Conservation (phyloP, 2,329 filamentous ascomycete species). For the Aschersonia sp. region DNA sequence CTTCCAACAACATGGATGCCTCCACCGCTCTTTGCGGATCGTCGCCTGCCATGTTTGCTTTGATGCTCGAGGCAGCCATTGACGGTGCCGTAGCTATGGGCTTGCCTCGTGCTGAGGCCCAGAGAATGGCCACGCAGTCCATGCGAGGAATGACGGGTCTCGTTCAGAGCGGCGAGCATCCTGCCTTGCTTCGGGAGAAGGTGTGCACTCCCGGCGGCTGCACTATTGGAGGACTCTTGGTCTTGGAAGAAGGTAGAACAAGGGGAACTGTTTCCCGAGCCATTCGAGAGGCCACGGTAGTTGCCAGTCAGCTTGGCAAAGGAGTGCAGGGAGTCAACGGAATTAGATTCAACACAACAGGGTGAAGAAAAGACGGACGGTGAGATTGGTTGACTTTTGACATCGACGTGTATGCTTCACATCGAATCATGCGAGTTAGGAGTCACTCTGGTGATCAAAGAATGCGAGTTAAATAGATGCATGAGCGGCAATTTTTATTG, state of each 20-base stretch:
- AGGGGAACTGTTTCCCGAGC: constrained; percentile 54
- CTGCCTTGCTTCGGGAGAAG: constrained; percentile 59
- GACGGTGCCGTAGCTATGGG: constrained; percentile 73
- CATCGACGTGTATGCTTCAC: too few relatives aligned
- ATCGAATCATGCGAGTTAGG: too few relatives aligned
- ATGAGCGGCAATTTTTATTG: too few relatives aligned
- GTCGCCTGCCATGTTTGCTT: constrained; percentile 61
- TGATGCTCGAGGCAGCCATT: constrained; percentile 61
- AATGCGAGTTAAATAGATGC: too few relatives aligned
- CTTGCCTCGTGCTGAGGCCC: constrained; percentile 55
- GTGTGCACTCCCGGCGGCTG: constrained; percentile 67
- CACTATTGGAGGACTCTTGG: constrained; percentile 59
- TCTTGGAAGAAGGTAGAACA: constrained; percentile 59
- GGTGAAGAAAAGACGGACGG: background rate
- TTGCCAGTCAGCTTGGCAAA: constrained; percentile 47
- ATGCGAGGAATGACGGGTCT: constrained; percentile 61
- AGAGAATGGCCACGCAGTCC: constrained; percentile 64
- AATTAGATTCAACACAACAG: constrained; percentile 10
- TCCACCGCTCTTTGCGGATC: constrained; percentile 62
- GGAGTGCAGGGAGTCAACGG: constrained; percentile 23
- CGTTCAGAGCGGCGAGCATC: constrained; percentile 59
- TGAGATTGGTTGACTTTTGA: background rate
- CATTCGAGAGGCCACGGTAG: constrained; percentile 55
- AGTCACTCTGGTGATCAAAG: too few relatives aligned
- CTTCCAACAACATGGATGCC: constrained; percentile 55